phyloP scores from a whole-genome alignment of 805 yeast species.

The Nakazawaea laoshanensis region DNA sequence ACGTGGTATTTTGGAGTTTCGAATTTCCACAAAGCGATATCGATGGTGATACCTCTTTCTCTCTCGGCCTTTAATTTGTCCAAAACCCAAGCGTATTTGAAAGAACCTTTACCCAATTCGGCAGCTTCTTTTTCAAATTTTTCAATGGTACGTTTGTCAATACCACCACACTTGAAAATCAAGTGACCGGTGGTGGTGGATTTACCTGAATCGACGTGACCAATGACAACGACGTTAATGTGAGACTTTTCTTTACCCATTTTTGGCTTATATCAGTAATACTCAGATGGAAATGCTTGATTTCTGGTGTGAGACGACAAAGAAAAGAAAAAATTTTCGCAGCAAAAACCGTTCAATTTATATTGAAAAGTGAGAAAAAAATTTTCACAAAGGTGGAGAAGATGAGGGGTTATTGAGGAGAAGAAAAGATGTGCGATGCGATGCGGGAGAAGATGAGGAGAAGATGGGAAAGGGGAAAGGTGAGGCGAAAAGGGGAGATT shows the following conservation, averaged over 20 bases:
- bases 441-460: no score
- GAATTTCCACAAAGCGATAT: conserved; percentile 88
- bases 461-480: no score
- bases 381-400: no score
- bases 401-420: no score
- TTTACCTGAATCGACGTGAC: conserved; percentile 99
- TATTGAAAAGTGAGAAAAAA: no score
- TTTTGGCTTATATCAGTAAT: conserved; percentile 9
- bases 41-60: conserved; percentile 95
- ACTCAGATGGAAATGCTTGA: conserved; percentile 28
- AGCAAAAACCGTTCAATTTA: conserved; percentile 8
- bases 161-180: conserved; percentile 99
- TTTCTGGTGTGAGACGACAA: conserved; percentile 27
- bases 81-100: conserved; percentile 97
- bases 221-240: conserved; percentile 99
- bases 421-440: no score
- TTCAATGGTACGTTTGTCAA: conserved; percentile 97
- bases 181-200: conserved; percentile 99
- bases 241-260: conserved; percentile 94
- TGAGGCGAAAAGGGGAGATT: no score
- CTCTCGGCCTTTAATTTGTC: conserved; percentile 95
- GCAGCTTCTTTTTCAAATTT: conserved; percentile 98
- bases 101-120: conserved; percentile 94
- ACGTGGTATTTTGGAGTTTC: conserved; percentile 86
- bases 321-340: conserved; percentile 9